phyloP scores from a whole-genome alignment of 148 eudicot genomes.

The Vaccinium darrowii region DNA sequence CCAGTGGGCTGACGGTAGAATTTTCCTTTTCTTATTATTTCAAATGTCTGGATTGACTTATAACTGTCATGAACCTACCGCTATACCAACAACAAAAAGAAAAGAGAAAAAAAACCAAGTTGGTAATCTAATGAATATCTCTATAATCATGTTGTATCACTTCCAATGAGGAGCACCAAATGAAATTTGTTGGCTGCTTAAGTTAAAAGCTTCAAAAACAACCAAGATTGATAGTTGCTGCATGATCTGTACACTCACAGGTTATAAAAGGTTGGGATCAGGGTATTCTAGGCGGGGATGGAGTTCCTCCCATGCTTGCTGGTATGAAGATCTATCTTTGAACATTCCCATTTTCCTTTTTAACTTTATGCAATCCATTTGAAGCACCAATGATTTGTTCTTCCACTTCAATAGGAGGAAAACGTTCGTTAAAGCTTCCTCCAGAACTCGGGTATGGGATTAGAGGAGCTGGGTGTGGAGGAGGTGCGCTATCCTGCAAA shows the following conservation, averaged over 20 bases:
- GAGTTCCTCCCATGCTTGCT: slow-evolving; percentile 83
- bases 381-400: background rate
- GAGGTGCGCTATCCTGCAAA: slow-evolving; percentile 45
- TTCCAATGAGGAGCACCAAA: background rate
- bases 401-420: slow-evolving; percentile 51
- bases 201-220: background rate
- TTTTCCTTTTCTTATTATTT: background rate
- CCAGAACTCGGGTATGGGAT: slow-evolving; percentile 75
- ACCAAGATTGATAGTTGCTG: background rate
- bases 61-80: background rate
- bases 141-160: background rate
- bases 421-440: slow-evolving; percentile 70
- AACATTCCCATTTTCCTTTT: background rate
- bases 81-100: too few species aligned
- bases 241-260: slow-evolving; percentile 25
- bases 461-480: slow-evolving; percentile 91
- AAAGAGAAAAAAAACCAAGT: background rate
- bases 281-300: slow-evolving; percentile 84
- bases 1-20: too few species aligned
- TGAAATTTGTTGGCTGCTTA: background rate
- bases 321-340: slow-evolving; percentile 36
- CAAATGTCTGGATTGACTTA: background rate
- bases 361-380: background rate
- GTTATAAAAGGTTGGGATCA: slow-evolving; percentile 96
- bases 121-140: background rate